phyloP scores from a whole-genome alignment of 371 early-diverging fungal genomes.

The Umbelopsis sp. region DNA sequence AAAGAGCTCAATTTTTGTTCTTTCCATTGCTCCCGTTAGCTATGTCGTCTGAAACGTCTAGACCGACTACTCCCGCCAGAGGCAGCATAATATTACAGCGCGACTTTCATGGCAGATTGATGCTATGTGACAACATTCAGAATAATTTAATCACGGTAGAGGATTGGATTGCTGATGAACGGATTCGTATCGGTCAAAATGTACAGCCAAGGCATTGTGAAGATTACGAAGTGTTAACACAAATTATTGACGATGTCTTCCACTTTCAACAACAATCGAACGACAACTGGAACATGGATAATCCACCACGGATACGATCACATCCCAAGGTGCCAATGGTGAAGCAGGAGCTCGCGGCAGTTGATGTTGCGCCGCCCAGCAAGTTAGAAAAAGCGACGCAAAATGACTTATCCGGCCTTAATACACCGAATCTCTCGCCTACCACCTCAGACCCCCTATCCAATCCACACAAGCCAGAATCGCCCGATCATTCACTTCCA shows the following conservation, averaged over 20 bases:
- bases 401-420: neutral
- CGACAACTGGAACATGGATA: conserved; percentile 2
- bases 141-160: conserved; percentile 23
- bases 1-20: neutral
- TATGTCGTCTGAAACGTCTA: conserved; percentile 1
- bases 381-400: neutral
- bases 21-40: neutral
- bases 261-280: conserved; percentile 23
- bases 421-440: conserved; percentile 11
- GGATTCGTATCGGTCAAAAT: conserved; percentile 32
- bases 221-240: conserved; percentile 31
- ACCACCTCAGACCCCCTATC: neutral
- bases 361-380: neutral
- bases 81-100: conserved; percentile 5
- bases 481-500: conserved; percentile 12
- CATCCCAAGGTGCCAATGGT: neutral
- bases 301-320: conserved; percentile 6
- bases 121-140: conserved; percentile 1
- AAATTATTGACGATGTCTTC: conserved; percentile 37
- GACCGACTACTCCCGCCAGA: conserved; percentile 1
- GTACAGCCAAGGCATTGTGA: conserved; percentile 38
- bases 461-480: neutral
- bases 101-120: conserved; percentile 7
- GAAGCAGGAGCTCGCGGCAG: neutral
- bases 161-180: conserved; percentile 44